phyloP scores from a whole-genome alignment of 2,329 filamentous ascomycete genomes.

The Diaporthe ampelina region DNA sequence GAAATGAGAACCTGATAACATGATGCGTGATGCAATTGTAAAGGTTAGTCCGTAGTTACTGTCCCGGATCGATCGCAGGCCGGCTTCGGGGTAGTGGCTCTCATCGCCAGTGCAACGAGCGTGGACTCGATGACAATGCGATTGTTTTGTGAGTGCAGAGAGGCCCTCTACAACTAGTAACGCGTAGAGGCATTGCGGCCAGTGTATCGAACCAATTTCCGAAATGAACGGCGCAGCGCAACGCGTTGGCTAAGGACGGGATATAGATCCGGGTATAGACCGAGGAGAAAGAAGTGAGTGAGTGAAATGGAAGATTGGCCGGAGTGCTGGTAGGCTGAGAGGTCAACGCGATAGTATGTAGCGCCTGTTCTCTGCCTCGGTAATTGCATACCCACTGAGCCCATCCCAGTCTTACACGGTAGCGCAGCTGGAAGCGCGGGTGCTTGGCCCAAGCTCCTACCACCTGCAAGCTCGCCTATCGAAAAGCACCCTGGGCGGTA shows the following conservation, averaged over 20 bases:
- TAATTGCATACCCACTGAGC: slow-evolving; percentile 35
- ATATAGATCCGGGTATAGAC: not conserved
- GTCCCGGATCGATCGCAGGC: not conserved
- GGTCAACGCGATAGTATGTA: not conserved
- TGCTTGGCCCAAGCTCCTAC: slow-evolving; percentile 38
- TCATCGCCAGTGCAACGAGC: not conserved
- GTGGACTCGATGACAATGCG: slow-evolving; percentile 39
- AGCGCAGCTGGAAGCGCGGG: not conserved
- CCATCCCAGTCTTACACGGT: too few species aligned
- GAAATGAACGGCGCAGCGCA: not conserved
- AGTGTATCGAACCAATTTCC: too few species aligned
- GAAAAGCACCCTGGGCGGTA: not conserved
- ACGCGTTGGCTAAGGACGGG: not conserved
- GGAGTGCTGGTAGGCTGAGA: not conserved
- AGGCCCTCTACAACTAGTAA: not conserved
- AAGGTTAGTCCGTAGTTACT: not conserved
- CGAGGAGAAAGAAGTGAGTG: not conserved
- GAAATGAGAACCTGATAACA: slow-evolving; percentile 1
- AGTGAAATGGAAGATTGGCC: not conserved
- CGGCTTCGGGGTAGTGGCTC: not conserved
- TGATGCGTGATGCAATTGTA: not conserved
- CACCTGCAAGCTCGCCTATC: slow-evolving; percentile 7
- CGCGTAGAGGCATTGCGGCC: not conserved
- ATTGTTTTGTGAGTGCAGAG: slow-evolving; percentile 28
- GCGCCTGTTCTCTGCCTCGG: not conserved